A percentile compares a stretch with the other conserved stretches of the same genome.
These are phyloP conservation scores for Dipteronia dyeriana DNA, from an alignment of 345 rosid genomes.

Conservation along the genomic window DNA sequence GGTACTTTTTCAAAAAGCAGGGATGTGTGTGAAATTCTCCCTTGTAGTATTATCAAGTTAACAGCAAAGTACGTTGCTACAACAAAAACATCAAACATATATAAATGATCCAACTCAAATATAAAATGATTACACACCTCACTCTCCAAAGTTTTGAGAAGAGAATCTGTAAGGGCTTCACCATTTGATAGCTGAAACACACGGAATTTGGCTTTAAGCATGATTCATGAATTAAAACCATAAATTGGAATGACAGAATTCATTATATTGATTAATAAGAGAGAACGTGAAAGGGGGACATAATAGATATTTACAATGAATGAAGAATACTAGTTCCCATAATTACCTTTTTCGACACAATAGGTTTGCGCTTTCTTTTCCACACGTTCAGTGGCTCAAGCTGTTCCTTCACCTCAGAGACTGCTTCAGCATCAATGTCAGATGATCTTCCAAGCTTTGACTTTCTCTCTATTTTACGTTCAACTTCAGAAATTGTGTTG, in stretches of 20 bases:
- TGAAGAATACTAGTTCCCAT: not conserved
- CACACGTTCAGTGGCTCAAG: conserved; percentile 33
- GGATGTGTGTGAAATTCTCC: too few species aligned
- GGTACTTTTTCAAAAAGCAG: too few species aligned
- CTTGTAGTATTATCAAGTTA: too few species aligned
- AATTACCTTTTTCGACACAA: conserved; percentile 41
- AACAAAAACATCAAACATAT: not conserved
- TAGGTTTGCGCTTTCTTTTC: conserved; percentile 59
- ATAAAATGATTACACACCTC: conserved; percentile 46
- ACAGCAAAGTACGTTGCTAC: not conserved
- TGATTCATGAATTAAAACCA: conserved; percentile 15
- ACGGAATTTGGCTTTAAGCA: conserved; percentile 15
- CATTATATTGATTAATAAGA: not conserved
- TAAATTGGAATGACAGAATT: not conserved
- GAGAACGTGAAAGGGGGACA: not conserved
- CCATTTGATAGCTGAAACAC: conserved; percentile 49
- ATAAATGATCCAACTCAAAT: conserved; percentile 1
- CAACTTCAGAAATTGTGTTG: conserved; percentile 35
- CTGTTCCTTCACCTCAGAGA: conserved; percentile 42
- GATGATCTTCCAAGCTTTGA: conserved; percentile 52
- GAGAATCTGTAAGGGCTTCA: conserved; percentile 42
- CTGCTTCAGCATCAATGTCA: conserved; percentile 32
- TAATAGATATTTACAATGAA: not conserved
- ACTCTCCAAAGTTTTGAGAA: conserved; percentile 31
- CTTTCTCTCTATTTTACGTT: conserved; percentile 45